phyloP scores from a whole-genome alignment of 805 yeast species.

The Spathaspora sp. region DNA sequence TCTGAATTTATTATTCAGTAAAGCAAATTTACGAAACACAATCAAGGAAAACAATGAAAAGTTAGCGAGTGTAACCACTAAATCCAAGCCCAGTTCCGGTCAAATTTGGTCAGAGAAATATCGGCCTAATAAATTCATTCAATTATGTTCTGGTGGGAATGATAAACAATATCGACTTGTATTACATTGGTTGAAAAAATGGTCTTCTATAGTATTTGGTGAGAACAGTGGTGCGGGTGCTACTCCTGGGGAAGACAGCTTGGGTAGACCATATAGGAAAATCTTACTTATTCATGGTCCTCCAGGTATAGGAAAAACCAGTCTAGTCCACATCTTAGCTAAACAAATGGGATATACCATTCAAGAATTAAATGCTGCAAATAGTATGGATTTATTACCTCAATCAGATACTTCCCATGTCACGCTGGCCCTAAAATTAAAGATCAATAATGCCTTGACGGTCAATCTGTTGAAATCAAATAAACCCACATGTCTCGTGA shows the following conservation, averaged over 20 bases:
- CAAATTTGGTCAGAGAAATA: slow-evolving; percentile 40
- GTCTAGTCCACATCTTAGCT: slow-evolving; percentile 82
- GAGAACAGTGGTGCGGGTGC: slow-evolving; percentile 10
- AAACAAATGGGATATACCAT: slow-evolving; percentile 76
- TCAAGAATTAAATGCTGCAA: slow-evolving; percentile 78
- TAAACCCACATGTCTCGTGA: slow-evolving; percentile 75
- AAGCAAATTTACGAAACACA: slow-evolving; percentile 15
- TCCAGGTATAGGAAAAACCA: slow-evolving; percentile 91
- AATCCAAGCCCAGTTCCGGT: neutral
- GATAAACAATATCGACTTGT: slow-evolving; percentile 36
- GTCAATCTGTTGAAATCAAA: slow-evolving; percentile 52
- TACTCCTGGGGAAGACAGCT: slow-evolving; percentile 16
- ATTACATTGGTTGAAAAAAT: slow-evolving; percentile 38
- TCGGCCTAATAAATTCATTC: slow-evolving; percentile 29
- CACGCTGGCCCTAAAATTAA: slow-evolving; percentile 28
- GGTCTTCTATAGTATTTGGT: slow-evolving; percentile 32
- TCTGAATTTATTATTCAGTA: slow-evolving; percentile 17
- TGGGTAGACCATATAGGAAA: slow-evolving; percentile 44
- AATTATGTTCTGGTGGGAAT: slow-evolving; percentile 43
- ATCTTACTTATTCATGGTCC: slow-evolving; percentile 83
- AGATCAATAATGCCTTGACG: slow-evolving; percentile 54
- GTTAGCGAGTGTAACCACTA: slow-evolving; percentile 2
- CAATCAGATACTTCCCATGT: slow-evolving; percentile 37
- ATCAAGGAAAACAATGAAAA: slow-evolving; percentile 13
- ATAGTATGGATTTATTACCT: slow-evolving; percentile 35